Evolutionary conservation across 495 filamentous ascomycete genomes (phyloP), one percentile per base, ranked within the genome.

Genomic region (Lasiosphaeria ovina): DNA sequence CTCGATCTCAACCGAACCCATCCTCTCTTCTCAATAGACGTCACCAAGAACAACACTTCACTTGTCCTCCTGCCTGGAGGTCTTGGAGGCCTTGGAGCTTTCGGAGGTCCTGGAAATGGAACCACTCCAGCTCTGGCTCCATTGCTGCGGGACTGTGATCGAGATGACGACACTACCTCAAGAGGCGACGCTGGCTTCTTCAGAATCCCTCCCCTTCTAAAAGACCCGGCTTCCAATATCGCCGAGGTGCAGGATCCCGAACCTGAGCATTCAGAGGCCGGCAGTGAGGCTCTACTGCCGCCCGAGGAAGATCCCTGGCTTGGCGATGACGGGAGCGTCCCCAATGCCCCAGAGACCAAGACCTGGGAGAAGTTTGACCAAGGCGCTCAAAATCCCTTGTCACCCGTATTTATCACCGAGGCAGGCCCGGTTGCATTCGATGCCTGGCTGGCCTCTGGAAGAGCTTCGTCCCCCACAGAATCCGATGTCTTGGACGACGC

Each of bases 321-420:
- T 53, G 11, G 70, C 55, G 62, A 67, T 12, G 67, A 75, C 2
- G 65, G 72, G 6, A 14, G 58, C 65, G 47, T 59, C 11, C 65
- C 69, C 31, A 67, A 64, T 48, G 58, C 71, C 33, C 69, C 76
- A 34, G 76, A 79, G 51, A 82, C 81, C 61, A 85, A 77, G 63
- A 89, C 84, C 31, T 97, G 92, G 92, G 90, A 95, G 58, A 79
- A 65, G 3, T 93, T 89, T 68, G 74, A 81, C 9, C 81, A 45
- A 57, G 64, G 64, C 14, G 81, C 85, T 2, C 32, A 51, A 0
- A 56, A 24, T 0, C 55, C 24, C 2, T 11, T 12, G 3, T 33
- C 61, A 0, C 65, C 69, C 33, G 82, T 83, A 45, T 93, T 93
- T 59, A 79, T 96, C 36, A 90, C 86, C 3, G 93, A 97, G 70